Base-by-base conservation (phyloP, 1,284 basidiomycete species). In the Singerocomus rubriflavus region DNA sequence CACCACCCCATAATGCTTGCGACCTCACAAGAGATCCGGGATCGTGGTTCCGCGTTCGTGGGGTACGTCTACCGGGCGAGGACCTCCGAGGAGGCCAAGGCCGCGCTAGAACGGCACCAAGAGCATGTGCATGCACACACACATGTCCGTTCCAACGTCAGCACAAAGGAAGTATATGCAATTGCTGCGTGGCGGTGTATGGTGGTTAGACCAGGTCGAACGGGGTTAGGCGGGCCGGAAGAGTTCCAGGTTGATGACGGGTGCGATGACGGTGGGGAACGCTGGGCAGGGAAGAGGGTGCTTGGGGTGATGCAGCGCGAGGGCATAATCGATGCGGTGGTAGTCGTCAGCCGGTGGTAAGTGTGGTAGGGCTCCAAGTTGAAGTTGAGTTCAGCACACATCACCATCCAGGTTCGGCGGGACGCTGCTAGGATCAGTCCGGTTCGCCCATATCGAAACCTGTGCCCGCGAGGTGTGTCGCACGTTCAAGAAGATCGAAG, bases 361-460 rank as follows among this genome's bases (percentile, higher is more conserved):
- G 82, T 69, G 2, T 14, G 16, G 27, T 12, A 9, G 21, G 21
- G 4, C 25, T n/a, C 13, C 13, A 13, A 21, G 25, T 9, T n/a
- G n/a, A n/a, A n/a, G n/a, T n/a, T n/a, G 31, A 12, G 5, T 34
- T 51, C 21, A 48, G 26, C 17, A 4, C 16, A 26, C n/a, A 5
- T 8, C n/a, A n/a, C n/a, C n/a, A n/a, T 30, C 17, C 56, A 87
- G 88, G 87, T 93, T 85, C 59, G 91, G 90, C 0, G 91, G 91
- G 9, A 81, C 79, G 26, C 72, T 92, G 72, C 65, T 85, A 5
- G 83, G 83, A 3, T 80, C 82, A 10, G 78, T 74, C 10, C 75
- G 91, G n/a, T 93, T 92, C 65, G 68, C 77, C 2, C 90, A 93
- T 58, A 88, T 93, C 53, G 83, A 88, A 63, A 80, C 76, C 5